Conservation (phyloP, 2,329 filamentous ascomycete species). For the Apiospora malaysiana region DNA sequence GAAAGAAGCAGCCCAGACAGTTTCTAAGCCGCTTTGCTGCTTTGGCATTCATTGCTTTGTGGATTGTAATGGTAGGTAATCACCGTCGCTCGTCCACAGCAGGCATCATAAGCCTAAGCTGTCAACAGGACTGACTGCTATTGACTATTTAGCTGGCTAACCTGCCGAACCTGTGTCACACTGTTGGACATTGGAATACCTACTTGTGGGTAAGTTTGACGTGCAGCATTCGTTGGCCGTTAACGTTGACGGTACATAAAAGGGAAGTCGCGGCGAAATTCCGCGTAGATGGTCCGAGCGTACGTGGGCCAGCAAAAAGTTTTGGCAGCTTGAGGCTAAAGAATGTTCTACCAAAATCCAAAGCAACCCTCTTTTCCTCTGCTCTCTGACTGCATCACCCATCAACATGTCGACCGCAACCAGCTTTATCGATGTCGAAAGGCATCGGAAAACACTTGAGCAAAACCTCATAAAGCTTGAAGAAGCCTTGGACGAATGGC, state of each 20-base stretch:
- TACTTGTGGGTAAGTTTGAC: too few relatives aligned
- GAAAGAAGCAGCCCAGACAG: too few relatives aligned
- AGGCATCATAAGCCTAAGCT: too few relatives aligned
- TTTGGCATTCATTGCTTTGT: too few relatives aligned
- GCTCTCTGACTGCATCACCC: not conserved
- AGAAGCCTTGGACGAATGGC: constrained; percentile 84
- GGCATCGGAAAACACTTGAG: constrained; percentile 77
- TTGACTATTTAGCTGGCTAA: too few relatives aligned
- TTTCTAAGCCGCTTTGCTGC: too few relatives aligned
- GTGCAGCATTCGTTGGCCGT: not conserved
- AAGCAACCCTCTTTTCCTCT: not conserved
- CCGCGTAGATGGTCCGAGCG: not conserved
- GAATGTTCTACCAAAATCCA: not conserved
- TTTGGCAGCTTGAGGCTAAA: not conserved
- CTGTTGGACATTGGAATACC: too few relatives aligned
- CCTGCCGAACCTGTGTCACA: too few relatives aligned
- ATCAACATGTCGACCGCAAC: constrained; percentile 42
- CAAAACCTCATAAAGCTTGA: constrained; percentile 75
- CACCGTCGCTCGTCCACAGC: too few relatives aligned
- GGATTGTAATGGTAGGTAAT: too few relatives aligned
- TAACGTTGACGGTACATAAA: not conserved
- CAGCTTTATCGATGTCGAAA: constrained; percentile 72
- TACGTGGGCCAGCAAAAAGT: not conserved
- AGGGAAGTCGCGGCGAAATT: not conserved
- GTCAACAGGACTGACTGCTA: too few relatives aligned